Evolutionary conservation across 495 filamentous ascomycete genomes (phyloP).

Genomic region (Neurospora tetrasperma): DNA sequence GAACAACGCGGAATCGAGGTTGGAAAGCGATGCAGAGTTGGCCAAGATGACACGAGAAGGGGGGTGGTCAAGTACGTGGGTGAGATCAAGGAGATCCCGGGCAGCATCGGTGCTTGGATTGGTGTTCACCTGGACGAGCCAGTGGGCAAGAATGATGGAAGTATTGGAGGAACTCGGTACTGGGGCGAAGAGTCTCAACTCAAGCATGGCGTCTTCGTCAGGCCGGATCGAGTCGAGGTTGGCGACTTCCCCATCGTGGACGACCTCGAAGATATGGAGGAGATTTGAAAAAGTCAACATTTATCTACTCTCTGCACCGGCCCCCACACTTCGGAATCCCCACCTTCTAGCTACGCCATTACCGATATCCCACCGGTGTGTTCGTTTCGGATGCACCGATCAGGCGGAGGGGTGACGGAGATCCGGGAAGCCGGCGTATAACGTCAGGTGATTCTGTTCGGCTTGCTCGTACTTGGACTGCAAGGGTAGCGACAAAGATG

Average conservation of each 20-base stretch:
- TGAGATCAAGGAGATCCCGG: constrained; percentile 70
- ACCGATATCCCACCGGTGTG: not conserved
- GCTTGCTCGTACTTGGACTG: not conserved
- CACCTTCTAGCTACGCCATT: not conserved
- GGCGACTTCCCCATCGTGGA: constrained; percentile 72
- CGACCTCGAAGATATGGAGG: constrained; percentile 79
- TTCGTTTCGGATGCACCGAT: not conserved
- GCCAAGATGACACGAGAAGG: constrained; percentile 56
- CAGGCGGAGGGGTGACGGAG: not conserved
- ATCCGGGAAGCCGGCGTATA: not conserved
- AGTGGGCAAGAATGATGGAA: constrained; percentile 83
- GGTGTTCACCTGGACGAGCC: constrained; percentile 81
- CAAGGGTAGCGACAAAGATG: not conserved
- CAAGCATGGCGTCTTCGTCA: constrained; percentile 77
- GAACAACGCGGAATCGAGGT: constrained; percentile 53
- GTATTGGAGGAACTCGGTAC: constrained; percentile 64
- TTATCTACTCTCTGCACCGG: not conserved
- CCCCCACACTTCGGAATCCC: not conserved
- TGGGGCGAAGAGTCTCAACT: constrained; percentile 51
- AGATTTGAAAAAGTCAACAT: constrained; percentile 46
- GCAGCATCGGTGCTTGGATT: constrained; percentile 63
- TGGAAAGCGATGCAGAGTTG: constrained; percentile 55
- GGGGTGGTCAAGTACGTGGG: constrained; percentile 81
- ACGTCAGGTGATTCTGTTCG: not conserved
- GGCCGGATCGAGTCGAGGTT: constrained; percentile 80